phyloP scores from a whole-genome alignment of 2,329 filamentous ascomycete species.

The Ophiostoma fasciatum region DNA sequence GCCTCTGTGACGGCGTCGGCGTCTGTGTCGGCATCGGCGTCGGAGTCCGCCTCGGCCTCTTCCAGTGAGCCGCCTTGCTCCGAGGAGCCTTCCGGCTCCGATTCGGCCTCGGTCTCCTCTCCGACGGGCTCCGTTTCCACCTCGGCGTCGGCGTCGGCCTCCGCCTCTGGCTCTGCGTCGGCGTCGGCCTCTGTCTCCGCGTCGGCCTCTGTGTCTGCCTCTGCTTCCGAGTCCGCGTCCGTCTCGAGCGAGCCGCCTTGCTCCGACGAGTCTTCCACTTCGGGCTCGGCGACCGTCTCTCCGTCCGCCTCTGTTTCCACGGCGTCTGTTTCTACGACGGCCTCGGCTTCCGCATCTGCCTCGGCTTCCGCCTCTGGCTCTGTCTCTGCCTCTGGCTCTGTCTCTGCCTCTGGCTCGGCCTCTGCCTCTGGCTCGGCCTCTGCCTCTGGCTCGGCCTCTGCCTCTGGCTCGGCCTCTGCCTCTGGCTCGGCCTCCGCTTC shows the following conservation, averaged over 20 bases:
- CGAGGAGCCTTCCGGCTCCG: not conserved
- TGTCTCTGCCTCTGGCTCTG: not conserved
- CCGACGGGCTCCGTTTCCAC: not conserved
- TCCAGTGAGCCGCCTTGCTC: not conserved
- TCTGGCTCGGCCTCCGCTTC: not conserved
- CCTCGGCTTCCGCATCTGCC: not conserved
- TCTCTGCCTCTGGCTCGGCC: not conserved
- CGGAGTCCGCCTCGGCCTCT: not conserved
- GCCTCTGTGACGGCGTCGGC: not conserved
- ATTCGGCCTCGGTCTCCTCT: not conserved
- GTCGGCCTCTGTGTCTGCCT: not conserved
- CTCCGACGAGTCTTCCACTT: too few species aligned
- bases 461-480: not conserved
- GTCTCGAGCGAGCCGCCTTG: too few species aligned
- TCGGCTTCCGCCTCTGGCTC: not conserved
- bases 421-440: constrained; percentile 1
- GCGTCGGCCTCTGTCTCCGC: not conserved
- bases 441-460: not conserved
- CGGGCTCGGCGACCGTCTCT: not conserved
- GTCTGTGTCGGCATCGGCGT: not conserved
- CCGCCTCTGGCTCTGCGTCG: not conserved
- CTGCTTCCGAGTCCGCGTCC: not conserved
- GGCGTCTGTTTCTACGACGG: not conserved
- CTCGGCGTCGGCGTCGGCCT: constrained; percentile 1
- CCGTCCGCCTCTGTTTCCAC: not conserved